A percentile compares a stretch with the other conserved stretches of the same genome.
Conservation (phyloP, 768 basidiomycete species). For the Fistulinella prunicolor region DNA sequence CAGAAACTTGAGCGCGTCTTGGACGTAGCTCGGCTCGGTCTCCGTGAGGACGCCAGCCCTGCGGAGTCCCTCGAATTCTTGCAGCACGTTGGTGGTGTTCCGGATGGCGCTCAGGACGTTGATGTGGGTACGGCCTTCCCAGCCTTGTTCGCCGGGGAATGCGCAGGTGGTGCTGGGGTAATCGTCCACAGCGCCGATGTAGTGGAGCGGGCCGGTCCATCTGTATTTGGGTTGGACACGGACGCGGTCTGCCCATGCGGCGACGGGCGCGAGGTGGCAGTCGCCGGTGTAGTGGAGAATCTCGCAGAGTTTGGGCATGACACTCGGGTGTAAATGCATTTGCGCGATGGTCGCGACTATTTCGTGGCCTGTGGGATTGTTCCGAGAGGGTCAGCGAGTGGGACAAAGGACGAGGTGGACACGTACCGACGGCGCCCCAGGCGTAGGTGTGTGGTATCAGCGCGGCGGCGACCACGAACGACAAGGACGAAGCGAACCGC, state of each 20-base stretch:
- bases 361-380: conserved; percentile 66
- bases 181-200: conserved; percentile 71
- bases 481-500: no score
- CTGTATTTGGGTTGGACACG: conserved; percentile 50
- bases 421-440: conserved; percentile 42
- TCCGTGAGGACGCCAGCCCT: not conserved
- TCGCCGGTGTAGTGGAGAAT: conserved; percentile 54
- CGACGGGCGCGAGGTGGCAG: conserved; percentile 82
- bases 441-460: conserved; percentile 26
- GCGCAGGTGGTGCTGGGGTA: conserved; percentile 71
- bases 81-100: conserved; percentile 68
- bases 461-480: no score
- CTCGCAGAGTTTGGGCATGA: conserved; percentile 61
- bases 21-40: conserved; percentile 39
- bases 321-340: conserved; percentile 77
- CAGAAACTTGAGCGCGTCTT: conserved; percentile 88
- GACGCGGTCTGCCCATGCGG: conserved; percentile 84
- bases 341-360: conserved; percentile 93
- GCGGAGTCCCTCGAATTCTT: conserved; percentile 40
- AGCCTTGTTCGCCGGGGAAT: conserved; percentile 76
- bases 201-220: conserved; percentile 76
- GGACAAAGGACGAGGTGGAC: not conserved
- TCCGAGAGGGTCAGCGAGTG: not conserved
- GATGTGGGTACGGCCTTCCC: conserved; percentile 51
- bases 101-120: conserved; percentile 79